Evolutionary conservation across 768 basidiomycete genomes (phyloP).

Genomic region (Hericium rajendrae): DNA sequence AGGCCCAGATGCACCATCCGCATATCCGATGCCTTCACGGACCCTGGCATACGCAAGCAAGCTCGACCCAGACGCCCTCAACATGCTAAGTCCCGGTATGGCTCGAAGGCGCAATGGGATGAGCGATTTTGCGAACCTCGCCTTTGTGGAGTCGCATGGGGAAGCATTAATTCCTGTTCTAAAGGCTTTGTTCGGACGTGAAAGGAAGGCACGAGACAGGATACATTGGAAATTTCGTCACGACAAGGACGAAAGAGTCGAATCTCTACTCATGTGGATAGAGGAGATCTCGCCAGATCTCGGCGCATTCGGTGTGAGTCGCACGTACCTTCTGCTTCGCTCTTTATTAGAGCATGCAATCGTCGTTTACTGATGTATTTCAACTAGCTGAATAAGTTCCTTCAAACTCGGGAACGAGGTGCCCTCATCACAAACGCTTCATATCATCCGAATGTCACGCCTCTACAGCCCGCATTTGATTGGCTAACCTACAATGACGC

Average conservation of each 20-base stretch:
- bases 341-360: background rate
- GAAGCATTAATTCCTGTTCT: constrained; percentile 6
- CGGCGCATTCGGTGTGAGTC: constrained; percentile 14
- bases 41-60: constrained; percentile 15
- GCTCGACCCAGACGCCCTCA: background rate
- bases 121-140: constrained; percentile 1
- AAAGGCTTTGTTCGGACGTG: constrained; percentile 14
- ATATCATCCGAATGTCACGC: background rate
- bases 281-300: constrained; percentile 3
- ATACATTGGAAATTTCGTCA: constrained; percentile 16
- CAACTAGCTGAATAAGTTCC: constrained; percentile 10
- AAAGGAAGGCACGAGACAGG: constrained; percentile 14
- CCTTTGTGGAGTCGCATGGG: constrained; percentile 8
- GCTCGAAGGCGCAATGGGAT: constrained; percentile 4
- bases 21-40: constrained; percentile 13
- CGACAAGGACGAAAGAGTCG: constrained; percentile 14
- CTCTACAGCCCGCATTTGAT: constrained; percentile 6
- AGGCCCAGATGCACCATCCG: background rate
- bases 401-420: constrained; percentile 13
- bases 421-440: constrained; percentile 14
- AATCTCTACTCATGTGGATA: constrained; percentile 10
- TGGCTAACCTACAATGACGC: constrained; percentile 12
- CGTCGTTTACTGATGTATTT: background rate
- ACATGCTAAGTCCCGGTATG: constrained; percentile 4
- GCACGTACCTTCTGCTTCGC: too few relatives aligned